phyloP scores from a whole-genome alignment of 192 early-diverging fungal species.

The Rhizophagus clarus region DNA sequence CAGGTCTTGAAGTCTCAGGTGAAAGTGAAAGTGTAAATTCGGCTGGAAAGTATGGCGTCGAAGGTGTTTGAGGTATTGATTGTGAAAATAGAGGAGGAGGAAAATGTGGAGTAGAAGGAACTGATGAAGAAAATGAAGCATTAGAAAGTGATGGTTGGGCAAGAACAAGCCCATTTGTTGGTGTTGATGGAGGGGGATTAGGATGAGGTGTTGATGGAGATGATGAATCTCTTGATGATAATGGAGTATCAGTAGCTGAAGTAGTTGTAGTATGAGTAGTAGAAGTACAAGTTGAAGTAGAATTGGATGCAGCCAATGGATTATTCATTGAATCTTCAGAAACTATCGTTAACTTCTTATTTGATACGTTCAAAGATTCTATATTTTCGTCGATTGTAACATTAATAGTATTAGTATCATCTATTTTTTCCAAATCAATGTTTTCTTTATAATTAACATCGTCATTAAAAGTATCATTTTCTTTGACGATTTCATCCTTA shows the following conservation, averaged over 20 bases:
- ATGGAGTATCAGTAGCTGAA: not conserved
- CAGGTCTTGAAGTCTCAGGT: not conserved
- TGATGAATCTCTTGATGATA: slow-evolving; percentile 10
- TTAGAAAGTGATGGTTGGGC: not conserved
- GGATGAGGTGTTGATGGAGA: slow-evolving; percentile 10
- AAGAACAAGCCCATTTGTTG: not conserved
- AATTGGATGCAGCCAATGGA: not conserved
- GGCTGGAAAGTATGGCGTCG: slow-evolving; percentile 15
- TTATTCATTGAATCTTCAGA: not conserved
- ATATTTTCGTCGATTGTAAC: not conserved
- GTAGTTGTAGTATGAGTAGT: not conserved
- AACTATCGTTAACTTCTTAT: not conserved
- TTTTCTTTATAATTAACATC: not conserved
- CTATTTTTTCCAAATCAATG: not conserved
- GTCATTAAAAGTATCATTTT: not conserved
- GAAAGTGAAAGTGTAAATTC: not conserved
- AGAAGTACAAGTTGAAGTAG: not conserved
- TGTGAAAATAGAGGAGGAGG: not conserved
- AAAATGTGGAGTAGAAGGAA: not conserved
- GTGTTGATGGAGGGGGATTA: slow-evolving; percentile 3
- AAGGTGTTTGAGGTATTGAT: slow-evolving; percentile 3
- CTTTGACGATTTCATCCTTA: not conserved
- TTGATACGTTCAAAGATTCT: not conserved
- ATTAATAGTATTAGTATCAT: not conserved
- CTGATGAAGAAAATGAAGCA: not conserved